Percentiles rank a stretch among this genome's conserved stretches.
Evolutionary conservation across 768 basidiomycete species (phyloP).

Genomic region (Saitozyma sp.): DNA sequence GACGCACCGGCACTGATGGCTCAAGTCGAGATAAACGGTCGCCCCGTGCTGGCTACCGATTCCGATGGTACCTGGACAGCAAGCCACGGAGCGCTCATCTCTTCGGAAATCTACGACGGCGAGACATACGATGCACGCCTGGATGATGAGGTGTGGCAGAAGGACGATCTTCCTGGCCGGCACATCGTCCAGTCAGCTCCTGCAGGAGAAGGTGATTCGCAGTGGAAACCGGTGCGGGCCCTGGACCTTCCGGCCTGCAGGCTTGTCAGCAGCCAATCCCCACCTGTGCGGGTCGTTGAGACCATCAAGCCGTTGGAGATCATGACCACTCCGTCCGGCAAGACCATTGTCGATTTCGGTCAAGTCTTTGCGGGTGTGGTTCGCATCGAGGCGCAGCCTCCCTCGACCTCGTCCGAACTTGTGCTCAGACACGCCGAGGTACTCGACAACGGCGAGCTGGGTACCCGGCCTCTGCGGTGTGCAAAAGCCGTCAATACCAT

Average conservation of each 20-base stretch:
- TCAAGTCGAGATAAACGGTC: slow-evolving; percentile 32
- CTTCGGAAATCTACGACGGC: slow-evolving; percentile 30
- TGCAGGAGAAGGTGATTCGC: no score
- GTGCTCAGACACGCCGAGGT: slow-evolving; percentile 41
- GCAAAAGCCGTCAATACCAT: slow-evolving; percentile 25
- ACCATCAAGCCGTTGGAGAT: slow-evolving; percentile 15
- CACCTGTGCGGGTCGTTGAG: slow-evolving; percentile 27
- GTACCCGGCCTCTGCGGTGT: slow-evolving; percentile 27
- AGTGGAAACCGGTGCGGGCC: slow-evolving; percentile 1
- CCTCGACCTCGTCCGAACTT: no score
- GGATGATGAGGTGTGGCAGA: background rate
- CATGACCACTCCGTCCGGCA: slow-evolving; percentile 34
- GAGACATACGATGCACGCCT: slow-evolving; percentile 22
- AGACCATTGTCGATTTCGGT: slow-evolving; percentile 39
- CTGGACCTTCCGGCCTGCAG: slow-evolving; percentile 20
- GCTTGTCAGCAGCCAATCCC: slow-evolving; percentile 23
- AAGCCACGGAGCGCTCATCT: slow-evolving; percentile 19
- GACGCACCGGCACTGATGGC: slow-evolving; percentile 27
- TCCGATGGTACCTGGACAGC: slow-evolving; percentile 23
- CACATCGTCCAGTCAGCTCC: no score
- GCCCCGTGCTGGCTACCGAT: slow-evolving; percentile 14
- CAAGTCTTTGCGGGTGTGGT: slow-evolving; percentile 41
- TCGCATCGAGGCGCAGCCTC: no score
- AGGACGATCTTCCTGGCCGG: no score
- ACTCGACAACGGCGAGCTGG: slow-evolving; percentile 35